These are phyloP conservation scores for Cyberlindnera sargentensis DNA, from an alignment of 805 yeast species.

Conservation along the genomic window DNA sequence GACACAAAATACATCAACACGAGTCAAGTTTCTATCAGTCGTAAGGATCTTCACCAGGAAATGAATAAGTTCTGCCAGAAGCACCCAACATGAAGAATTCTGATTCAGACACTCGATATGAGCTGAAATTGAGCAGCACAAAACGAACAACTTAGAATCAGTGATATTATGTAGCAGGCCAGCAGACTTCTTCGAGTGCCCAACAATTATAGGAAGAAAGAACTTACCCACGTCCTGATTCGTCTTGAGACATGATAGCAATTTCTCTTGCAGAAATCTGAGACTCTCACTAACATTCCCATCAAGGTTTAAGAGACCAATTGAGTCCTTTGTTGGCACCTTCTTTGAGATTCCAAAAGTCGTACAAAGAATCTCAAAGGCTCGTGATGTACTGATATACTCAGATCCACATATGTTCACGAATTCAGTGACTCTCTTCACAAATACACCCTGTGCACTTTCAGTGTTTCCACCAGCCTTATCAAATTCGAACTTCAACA, in stretches of 20 bases:
- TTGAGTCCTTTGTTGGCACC: slow-evolving; percentile 6
- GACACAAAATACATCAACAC: slow-evolving; percentile 14
- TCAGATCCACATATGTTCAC: slow-evolving; percentile 12
- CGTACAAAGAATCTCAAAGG: slow-evolving; percentile 10
- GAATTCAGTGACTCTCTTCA: slow-evolving; percentile 13
- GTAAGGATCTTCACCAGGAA: slow-evolving; percentile 5
- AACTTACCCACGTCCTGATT: slow-evolving; percentile 4
- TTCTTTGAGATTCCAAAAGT: slow-evolving; percentile 5
- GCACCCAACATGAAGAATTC: slow-evolving; percentile 15
- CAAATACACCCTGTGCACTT: slow-evolving; percentile 8
- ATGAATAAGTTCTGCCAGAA: slow-evolving; percentile 9
- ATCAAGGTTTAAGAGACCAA: slow-evolving; percentile 5
- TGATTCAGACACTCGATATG: slow-evolving; percentile 10
- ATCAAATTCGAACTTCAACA: slow-evolving; percentile 12
- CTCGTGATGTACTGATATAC: slow-evolving; percentile 8
- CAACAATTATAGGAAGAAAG: slow-evolving; percentile 5
- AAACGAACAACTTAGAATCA: slow-evolving; percentile 15
- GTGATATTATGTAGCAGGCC: slow-evolving; percentile 1
- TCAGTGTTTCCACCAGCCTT: neutral
- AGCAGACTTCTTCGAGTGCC: slow-evolving; percentile 3
- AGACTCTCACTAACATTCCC: slow-evolving; percentile 14
- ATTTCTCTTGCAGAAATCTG: slow-evolving; percentile 8
- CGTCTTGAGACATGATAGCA: slow-evolving; percentile 8
- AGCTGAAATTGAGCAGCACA: slow-evolving; percentile 15
- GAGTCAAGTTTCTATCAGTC: slow-evolving; percentile 10